These are phyloP conservation scores for Amborella trichopoda DNA, from an alignment of 164 flowering plant species.

Conservation along the genomic window DNA sequence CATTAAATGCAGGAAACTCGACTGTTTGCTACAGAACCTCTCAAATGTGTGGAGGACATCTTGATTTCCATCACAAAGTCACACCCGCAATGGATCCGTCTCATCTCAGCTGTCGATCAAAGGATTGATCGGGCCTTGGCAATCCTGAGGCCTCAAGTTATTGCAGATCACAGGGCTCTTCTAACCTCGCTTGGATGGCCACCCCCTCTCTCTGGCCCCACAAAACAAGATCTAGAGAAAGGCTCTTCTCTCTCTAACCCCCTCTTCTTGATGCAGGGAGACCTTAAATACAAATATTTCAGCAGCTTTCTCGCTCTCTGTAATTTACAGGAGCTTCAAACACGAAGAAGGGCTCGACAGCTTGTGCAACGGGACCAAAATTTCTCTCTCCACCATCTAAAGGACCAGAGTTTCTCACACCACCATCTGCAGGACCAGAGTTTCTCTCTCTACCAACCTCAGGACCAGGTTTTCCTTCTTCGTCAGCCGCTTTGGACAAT, in stretches of 20 bases:
- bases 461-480: constrained; percentile 31
- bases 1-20: constrained; percentile 40
- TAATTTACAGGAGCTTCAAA: constrained; percentile 73
- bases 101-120: constrained; percentile 86
- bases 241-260: constrained; percentile 43
- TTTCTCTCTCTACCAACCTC: no score
- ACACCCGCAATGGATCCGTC: constrained; percentile 66
- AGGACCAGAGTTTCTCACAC: no score
- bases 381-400: constrained; percentile 31
- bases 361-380: constrained; percentile 51
- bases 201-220: constrained; percentile 50
- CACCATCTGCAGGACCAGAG: no score
- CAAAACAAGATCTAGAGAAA: constrained; percentile 26
- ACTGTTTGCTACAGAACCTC: constrained; percentile 44
- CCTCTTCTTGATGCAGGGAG: constrained; percentile 74
- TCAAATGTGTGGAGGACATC: constrained; percentile 52
- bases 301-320: constrained; percentile 79
- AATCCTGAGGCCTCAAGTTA: constrained; percentile 81
- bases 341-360: constrained; percentile 62
- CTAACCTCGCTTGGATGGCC: constrained; percentile 97
- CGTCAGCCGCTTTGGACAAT: constrained; percentile 92
- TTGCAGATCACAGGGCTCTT: constrained; percentile 79
- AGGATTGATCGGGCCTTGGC: constrained; percentile 91
- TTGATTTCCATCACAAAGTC: constrained; percentile 43
- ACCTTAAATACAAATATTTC: constrained; percentile 63